A percentile compares a stretch with the other conserved stretches of the same genome.
Evolutionary conservation across 257 asterid genomes (phyloP).

Genomic region (Thymus quinquecostatus): DNA sequence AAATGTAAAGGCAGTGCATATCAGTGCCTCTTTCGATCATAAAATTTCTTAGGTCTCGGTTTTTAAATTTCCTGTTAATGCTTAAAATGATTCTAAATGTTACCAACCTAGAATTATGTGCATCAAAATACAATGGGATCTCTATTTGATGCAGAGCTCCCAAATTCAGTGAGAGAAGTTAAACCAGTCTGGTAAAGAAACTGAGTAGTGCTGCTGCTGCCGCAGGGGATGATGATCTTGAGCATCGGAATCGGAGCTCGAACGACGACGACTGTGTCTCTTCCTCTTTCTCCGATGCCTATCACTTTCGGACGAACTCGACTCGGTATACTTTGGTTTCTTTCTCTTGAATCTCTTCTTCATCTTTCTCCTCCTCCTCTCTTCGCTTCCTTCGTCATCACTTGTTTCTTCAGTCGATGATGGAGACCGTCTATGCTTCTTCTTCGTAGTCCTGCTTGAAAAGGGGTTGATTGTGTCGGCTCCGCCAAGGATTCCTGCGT

Average conservation of each 20-base stretch:
- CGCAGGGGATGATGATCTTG: not conserved
- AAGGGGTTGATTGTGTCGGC: constrained; percentile 52
- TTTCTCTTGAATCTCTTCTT: constrained; percentile 53
- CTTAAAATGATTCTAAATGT: no score
- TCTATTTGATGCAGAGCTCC: no score
- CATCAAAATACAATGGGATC: no score
- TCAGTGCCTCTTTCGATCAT: no score
- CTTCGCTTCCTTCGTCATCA: constrained; percentile 38
- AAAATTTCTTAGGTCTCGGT: no score
- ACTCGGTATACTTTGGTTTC: constrained; percentile 41
- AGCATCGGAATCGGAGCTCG: constrained; percentile 41
- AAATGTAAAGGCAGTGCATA: no score
- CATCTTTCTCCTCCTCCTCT: constrained; percentile 35
- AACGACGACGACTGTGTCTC: constrained; percentile 35
- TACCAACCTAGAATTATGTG: no score
- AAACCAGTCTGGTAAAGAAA: no score
- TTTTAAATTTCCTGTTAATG: no score
- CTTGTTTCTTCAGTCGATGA: constrained; percentile 33
- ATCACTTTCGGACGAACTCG: constrained; percentile 44
- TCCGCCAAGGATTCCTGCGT: constrained; percentile 67
- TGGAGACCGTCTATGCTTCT: constrained; percentile 43
- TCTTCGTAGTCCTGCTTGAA: constrained; percentile 56
- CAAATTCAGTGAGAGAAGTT: no score
- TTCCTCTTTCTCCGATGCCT: constrained; percentile 43
- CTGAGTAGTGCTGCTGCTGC: no score